Evolutionary conservation across 805 yeast genomes (phyloP).

Genomic region (Metschnikowia henanensis): DNA sequence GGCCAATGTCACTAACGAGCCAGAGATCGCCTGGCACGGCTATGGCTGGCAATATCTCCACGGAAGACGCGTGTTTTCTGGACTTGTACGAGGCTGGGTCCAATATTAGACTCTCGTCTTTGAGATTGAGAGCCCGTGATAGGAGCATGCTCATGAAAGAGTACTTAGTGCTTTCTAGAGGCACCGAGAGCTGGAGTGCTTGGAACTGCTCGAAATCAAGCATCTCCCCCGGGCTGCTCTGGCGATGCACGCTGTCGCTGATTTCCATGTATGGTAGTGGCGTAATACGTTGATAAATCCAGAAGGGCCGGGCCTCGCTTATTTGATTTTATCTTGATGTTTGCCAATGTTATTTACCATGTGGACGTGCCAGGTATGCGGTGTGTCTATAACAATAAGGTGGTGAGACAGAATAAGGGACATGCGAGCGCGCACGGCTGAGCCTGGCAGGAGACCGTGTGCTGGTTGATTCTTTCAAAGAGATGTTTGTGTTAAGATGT

Average conservation of each 20-base stretch:
- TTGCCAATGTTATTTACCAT: too few species aligned
- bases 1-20: conserved; percentile 31
- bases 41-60: conserved; percentile 34
- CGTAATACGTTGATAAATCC: too few species aligned
- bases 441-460: neutral
- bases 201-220: conserved; percentile 17
- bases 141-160: conserved; percentile 27
- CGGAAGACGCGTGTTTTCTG: conserved; percentile 1
- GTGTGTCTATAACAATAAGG: neutral
- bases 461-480: too few species aligned
- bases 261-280: neutral
- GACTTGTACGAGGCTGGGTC: conserved; percentile 5
- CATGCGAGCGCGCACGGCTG: neutral
- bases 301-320: too few species aligned
- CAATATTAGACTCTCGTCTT: conserved; percentile 18
- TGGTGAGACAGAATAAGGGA: neutral
- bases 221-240: neutral
- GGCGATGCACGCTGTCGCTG: neutral
- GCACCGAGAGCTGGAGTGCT: conserved; percentile 27
- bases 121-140: conserved; percentile 24
- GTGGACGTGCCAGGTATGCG: neutral
- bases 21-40: conserved; percentile 39
- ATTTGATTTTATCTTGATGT: too few species aligned
- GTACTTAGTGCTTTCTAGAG: conserved; percentile 28
- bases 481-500: too few species aligned